Evolutionary conservation across 2,329 filamentous ascomycete genomes (phyloP).

Genomic region (Trichoderma simmonsii): DNA sequence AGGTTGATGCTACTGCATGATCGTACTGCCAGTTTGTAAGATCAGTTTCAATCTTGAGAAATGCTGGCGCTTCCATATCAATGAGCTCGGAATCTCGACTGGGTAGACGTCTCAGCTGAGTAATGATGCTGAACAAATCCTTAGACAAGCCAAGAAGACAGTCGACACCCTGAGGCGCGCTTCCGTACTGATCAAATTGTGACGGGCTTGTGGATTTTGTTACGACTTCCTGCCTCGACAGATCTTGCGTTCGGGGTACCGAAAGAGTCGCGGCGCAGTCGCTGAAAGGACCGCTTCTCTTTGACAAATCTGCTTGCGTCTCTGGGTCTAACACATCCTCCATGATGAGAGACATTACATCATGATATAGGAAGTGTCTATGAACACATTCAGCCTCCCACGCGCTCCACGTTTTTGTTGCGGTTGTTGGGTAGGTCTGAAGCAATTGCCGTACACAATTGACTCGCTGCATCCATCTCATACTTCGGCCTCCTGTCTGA

Average conservation of each 20-base stretch:
- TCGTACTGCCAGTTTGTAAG: background rate
- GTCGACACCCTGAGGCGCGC: background rate
- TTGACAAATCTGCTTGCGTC: background rate
- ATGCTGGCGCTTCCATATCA: background rate
- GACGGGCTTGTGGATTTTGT: background rate
- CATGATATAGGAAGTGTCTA: background rate
- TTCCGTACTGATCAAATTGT: background rate
- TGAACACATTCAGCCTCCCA: background rate
- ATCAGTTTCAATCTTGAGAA: background rate
- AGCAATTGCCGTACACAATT: background rate
- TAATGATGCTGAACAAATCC: background rate
- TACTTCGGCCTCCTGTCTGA: background rate
- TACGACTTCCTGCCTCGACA: background rate
- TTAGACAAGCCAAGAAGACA: background rate
- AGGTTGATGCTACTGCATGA: background rate
- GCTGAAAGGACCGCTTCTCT: background rate
- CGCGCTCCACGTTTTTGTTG: background rate
- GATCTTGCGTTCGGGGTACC: background rate
- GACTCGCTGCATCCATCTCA: conserved; percentile 4
- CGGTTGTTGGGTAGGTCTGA: background rate
- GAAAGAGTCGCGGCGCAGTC: background rate
- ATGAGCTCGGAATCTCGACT: background rate
- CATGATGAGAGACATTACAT: background rate
- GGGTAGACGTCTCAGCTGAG: background rate
- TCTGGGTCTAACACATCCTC: background rate